Base-by-base conservation (phyloP, 2,329 filamentous ascomycete genomes). In the Trichophyton verrucosum region DNA sequence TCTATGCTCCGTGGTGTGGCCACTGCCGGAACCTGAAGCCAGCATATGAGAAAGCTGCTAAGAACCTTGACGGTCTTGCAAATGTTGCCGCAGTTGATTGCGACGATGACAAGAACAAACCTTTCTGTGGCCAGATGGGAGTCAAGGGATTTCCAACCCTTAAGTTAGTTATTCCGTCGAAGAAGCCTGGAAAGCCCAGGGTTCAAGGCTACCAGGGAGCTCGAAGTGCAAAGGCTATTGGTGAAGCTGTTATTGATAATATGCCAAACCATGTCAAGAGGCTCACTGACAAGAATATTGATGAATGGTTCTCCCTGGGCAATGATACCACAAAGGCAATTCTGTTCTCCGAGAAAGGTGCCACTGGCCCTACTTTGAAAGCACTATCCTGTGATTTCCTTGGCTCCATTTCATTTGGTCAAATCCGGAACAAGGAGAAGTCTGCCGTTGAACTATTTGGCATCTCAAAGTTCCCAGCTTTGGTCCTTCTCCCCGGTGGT, bases 1-100 rank as follows among this genome's bases (percentile, higher is more conserved):
- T 97, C 81, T 97, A 96, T 71, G 92, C 92, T 7, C 92, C 92
- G 24, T 97, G 92, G 92, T 97, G 94, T 70, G 94, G 92, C 47
- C 94, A 97, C 77, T 99, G 94, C 78, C 83, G 96, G 76, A 96
- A 88, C 76, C 86, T 99, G 69, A 91, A 96, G 77, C 92, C 91
- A 2, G 89, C 89, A 51, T 99, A 94, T 76, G 92, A 97, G 75
- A 96, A 96, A 75, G 91, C 86, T 1, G 94, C 94, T 67, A 88
- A 87, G 69, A 90, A 86, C 68, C 86, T 99, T 62, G 83, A 87
- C n/a, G 94, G 94, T 13, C 81, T 97, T 13, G 94, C 91, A 68
- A 95, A 96, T 69, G 92, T 99, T 47, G 94, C 90, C 56, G 94
- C 95, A 60, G 80, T 99, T 65, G 88, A 99, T 75, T 99, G 94